Percentiles rank a stretch among this genome's conserved stretches.
These are phyloP conservation scores for Zymoseptoria tritici DNA, from an alignment of 2,329 filamentous ascomycete genomes.

Conservation along the genomic window DNA sequence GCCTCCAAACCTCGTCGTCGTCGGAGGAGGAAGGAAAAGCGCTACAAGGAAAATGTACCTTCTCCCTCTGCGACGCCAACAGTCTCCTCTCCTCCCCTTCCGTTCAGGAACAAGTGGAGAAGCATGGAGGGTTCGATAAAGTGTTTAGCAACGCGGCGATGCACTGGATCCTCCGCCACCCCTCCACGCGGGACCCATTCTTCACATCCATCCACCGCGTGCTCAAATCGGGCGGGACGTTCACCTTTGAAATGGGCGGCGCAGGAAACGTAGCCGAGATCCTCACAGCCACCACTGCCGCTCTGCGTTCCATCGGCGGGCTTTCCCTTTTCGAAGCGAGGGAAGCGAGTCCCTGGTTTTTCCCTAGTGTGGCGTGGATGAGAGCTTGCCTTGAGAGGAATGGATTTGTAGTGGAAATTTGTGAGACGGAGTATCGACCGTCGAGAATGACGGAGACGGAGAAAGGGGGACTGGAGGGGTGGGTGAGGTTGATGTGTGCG, in stretches of 20 bases:
- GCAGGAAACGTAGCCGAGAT: slow-evolving; percentile 61
- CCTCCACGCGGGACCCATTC: slow-evolving; percentile 40
- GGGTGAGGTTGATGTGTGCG: slow-evolving; percentile 58
- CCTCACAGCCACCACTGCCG: slow-evolving; percentile 49
- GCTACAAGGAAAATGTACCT: not conserved
- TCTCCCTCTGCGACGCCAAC: not conserved
- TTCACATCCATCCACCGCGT: slow-evolving; percentile 47
- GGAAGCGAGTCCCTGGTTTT: slow-evolving; percentile 61
- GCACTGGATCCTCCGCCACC: slow-evolving; percentile 44
- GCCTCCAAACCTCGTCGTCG: not conserved
- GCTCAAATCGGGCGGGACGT: slow-evolving; percentile 49
- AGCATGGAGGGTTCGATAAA: slow-evolving; percentile 29
- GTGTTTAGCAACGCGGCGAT: slow-evolving; percentile 39
- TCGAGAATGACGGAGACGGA: slow-evolving; percentile 42
- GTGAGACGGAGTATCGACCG: slow-evolving; percentile 58
- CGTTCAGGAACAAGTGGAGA: slow-evolving; percentile 11
- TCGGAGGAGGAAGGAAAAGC: not conserved
- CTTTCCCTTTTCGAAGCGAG: slow-evolving; percentile 30
- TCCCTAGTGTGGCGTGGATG: slow-evolving; percentile 58
- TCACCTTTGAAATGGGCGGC: slow-evolving; percentile 66
- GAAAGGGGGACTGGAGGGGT: slow-evolving; percentile 52
- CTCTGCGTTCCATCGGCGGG: slow-evolving; percentile 44
- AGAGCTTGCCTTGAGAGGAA: slow-evolving; percentile 29
- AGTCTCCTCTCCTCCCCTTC: slow-evolving; percentile 20
- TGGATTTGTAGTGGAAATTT: slow-evolving; percentile 39